Evolutionary conservation across 2,329 filamentous ascomycete species (phyloP).

Genomic region (Coniochaeta prunicola): DNA sequence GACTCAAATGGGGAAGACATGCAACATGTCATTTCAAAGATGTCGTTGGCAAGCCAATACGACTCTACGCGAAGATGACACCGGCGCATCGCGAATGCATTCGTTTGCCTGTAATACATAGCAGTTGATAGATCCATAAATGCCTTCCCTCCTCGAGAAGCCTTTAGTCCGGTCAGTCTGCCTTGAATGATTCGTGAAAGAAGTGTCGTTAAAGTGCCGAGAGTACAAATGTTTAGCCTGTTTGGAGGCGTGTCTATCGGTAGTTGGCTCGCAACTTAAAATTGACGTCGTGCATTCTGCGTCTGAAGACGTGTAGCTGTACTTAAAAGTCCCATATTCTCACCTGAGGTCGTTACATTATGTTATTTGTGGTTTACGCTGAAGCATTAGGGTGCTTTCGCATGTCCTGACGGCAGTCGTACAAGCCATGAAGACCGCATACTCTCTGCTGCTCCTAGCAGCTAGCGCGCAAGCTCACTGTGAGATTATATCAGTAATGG

Average conservation of each 20-base stretch:
- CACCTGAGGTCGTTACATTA: background rate
- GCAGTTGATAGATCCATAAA: too few species aligned
- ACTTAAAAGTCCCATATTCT: background rate
- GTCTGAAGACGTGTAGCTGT: background rate
- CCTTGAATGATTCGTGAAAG: background rate
- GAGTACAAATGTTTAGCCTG: background rate
- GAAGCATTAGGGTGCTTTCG: too few species aligned
- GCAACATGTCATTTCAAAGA: too few species aligned
- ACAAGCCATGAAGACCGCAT: background rate
- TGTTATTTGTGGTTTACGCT: background rate
- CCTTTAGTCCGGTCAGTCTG: background rate
- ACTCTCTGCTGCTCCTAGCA: slow-evolving; percentile 8
- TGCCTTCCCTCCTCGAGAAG: background rate
- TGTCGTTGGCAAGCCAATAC: too few species aligned
- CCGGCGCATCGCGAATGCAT: too few species aligned
- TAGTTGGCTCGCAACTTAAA: background rate
- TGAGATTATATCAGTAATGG: too few species aligned
- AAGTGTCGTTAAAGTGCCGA: background rate
- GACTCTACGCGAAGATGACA: too few species aligned
- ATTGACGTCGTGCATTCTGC: background rate
- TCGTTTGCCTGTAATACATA: too few species aligned
- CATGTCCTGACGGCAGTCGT: background rate
- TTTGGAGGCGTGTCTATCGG: background rate
- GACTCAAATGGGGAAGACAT: too few species aligned
- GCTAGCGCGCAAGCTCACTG: slow-evolving; percentile 10